Percentiles rank a stretch among this genome's conserved stretches.
phyloP scores from a whole-genome alignment of 2,329 filamentous ascomycete genomes.

The Talaromyces sp. region DNA sequence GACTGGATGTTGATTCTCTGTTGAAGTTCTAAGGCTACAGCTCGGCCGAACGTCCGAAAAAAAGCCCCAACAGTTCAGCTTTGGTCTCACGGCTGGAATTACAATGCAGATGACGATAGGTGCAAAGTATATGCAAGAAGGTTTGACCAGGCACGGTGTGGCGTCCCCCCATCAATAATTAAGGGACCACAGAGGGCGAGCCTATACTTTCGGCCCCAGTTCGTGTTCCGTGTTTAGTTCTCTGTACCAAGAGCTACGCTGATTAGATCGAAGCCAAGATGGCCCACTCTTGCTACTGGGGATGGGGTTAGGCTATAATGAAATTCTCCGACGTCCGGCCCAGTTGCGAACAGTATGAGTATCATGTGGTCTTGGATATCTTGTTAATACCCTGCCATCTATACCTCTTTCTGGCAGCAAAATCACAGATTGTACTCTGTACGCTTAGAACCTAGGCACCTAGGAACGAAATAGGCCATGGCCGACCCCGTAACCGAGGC shows the following conservation, averaged over 20 bases:
- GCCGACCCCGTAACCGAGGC: conserved; percentile 22
- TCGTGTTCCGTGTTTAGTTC: neutral
- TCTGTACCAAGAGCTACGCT: neutral
- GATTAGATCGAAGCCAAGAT: conserved; percentile 2
- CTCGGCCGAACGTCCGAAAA: neutral
- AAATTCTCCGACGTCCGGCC: conserved; percentile 24
- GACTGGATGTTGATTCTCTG: neutral
- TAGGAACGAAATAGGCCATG: neutral
- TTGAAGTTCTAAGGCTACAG: neutral
- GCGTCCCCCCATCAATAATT: neutral
- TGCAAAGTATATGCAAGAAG: no score
- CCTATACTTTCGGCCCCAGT: conserved; percentile 3
- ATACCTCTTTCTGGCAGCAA: neutral
- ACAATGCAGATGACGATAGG: conserved; percentile 15
- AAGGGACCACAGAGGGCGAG: neutral
- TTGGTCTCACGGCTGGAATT: conserved; percentile 19
- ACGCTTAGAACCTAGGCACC: no score
- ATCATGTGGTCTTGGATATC: conserved; percentile 19
- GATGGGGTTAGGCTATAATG: conserved; percentile 9
- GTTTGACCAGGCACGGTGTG: no score
- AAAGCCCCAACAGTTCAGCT: conserved; percentile 9
- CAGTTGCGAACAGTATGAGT: conserved; percentile 21
- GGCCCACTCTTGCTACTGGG: neutral
- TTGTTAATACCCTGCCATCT: conserved; percentile 1
- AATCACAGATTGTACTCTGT: neutral